Percentiles rank a stretch among this genome's conserved stretches.
phyloP scores from a whole-genome alignment of 768 basidiomycete species.

The Phanerochaete carnosa region DNA sequence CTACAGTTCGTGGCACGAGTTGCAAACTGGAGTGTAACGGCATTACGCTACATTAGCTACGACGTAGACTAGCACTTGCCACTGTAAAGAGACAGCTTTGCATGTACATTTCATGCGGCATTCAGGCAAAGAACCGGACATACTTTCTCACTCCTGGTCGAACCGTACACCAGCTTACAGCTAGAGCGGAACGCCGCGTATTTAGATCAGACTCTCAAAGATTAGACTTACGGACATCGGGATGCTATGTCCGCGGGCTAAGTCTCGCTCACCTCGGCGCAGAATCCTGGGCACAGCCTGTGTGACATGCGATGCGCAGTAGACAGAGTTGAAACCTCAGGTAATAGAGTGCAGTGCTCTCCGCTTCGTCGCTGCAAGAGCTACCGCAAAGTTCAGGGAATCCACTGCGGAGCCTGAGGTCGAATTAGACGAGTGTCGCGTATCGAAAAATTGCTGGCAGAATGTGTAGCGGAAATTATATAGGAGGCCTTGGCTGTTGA shows the following conservation, averaged over 20 bases:
- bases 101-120: too few species aligned
- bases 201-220: not conserved
- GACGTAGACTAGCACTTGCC: too few species aligned
- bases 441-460: constrained; percentile 31
- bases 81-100: too few species aligned
- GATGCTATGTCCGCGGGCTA: not conserved
- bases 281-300: not conserved
- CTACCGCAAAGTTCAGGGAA: not conserved
- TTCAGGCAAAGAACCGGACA: too few species aligned
- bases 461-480: not conserved
- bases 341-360: not conserved
- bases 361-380: not conserved
- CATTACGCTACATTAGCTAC: too few species aligned
- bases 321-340: not conserved
- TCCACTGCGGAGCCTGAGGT: not conserved
- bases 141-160: too few species aligned
- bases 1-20: too few species aligned
- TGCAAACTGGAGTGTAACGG: too few species aligned
- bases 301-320: not conserved
- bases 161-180: not conserved
- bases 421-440: not conserved
- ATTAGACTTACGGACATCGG: not conserved
- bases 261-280: not conserved
- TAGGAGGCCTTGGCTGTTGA: not conserved
- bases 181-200: not conserved